Conservation (phyloP, 805 yeast species). For the Starmerella lactis-condensi region DNA sequence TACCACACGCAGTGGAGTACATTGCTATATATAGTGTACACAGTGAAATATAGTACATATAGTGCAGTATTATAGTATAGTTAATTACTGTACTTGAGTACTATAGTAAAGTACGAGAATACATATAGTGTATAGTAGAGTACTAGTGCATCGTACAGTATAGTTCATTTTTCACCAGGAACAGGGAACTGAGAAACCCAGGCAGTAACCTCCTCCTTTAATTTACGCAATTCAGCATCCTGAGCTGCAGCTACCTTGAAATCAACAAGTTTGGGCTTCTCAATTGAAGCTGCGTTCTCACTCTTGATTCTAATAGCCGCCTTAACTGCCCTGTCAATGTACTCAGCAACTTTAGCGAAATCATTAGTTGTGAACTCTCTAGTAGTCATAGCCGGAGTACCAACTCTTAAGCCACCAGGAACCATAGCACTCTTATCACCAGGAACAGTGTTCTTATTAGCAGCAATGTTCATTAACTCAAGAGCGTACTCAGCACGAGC, state of each 20-base stretch:
- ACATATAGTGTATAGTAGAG: too few species aligned
- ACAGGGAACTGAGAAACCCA: slow-evolving; percentile 71
- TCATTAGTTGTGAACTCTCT: slow-evolving; percentile 73
- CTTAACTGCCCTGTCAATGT: slow-evolving; percentile 60
- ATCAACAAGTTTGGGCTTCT: slow-evolving; percentile 36
- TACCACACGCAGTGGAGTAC: too few species aligned
- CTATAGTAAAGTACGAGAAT: too few species aligned
- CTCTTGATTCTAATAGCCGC: slow-evolving; percentile 47
- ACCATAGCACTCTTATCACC: slow-evolving; percentile 90
- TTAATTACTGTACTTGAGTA: too few species aligned
- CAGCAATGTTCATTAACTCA: slow-evolving; percentile 81
- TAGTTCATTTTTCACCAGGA: slow-evolving; percentile 27
- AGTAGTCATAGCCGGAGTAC: slow-evolving; percentile 97
- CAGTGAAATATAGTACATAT: too few species aligned
- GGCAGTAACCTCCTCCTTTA: slow-evolving; percentile 45
- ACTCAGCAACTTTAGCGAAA: slow-evolving; percentile 61
- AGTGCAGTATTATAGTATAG: too few species aligned
- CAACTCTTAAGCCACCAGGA: slow-evolving; percentile 92
- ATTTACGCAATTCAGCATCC: slow-evolving; percentile 37
- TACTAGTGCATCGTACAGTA: not conserved
- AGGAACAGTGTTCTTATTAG: slow-evolving; percentile 90
- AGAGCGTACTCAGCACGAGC: slow-evolving; percentile 84
- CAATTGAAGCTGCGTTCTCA: slow-evolving; percentile 45
- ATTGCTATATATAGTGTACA: too few species aligned
- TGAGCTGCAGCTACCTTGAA: slow-evolving; percentile 51